Conservation (phyloP, 2,329 filamentous ascomycete genomes). For the Sporothrix humicola region DNA sequence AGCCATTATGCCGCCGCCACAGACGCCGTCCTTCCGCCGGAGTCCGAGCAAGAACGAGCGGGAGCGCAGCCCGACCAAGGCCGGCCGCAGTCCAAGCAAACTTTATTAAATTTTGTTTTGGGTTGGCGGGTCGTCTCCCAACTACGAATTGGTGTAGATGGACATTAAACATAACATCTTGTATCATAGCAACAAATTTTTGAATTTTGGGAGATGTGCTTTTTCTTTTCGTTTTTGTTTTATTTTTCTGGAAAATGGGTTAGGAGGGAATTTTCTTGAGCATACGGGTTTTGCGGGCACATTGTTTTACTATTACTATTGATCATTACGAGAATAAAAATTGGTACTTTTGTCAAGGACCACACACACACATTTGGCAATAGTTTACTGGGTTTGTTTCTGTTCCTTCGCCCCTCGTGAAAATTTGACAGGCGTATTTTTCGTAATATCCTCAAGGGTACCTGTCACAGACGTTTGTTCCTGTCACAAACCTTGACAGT, state of each 20-base stretch:
- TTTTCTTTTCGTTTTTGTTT: not conserved
- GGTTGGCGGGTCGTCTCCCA: not conserved
- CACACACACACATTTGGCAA: no score
- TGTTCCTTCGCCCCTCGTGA: no score
- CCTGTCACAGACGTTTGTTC: no score
- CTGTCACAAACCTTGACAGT: no score
- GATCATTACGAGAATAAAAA: not conserved
- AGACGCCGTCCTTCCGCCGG: slow-evolving; percentile 54
- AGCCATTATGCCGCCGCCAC: slow-evolving; percentile 51
- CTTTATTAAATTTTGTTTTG: slow-evolving; percentile 40
- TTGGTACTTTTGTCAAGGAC: not conserved
- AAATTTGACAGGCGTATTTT: no score
- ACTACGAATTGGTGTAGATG: not conserved
- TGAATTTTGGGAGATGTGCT: not conserved
- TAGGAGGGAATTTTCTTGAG: not conserved
- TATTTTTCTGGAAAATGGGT: slow-evolving; percentile 8
- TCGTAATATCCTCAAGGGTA: no score
- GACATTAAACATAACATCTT: not conserved
- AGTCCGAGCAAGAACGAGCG: slow-evolving; percentile 59
- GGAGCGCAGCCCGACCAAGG: slow-evolving; percentile 54
- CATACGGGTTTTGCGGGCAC: slow-evolving; percentile 8
- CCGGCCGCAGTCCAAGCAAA: slow-evolving; percentile 49
- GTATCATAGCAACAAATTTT: slow-evolving; percentile 13
- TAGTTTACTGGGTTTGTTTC: not conserved
- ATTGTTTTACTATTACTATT: not conserved